phyloP scores from a whole-genome alignment of 176 grass and related monocot species.

The maize (Zea mays) region Zm-B73-REFERENCE-NAM-5.0 NC_050104.1:142703501-142704000 shows the following conservation, averaged over 20 bases:
- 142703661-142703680: slow-evolving; percentile 15
- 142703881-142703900: slow-evolving; percentile 42
- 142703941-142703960: slow-evolving; percentile 95
- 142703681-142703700: slow-evolving; percentile 5
- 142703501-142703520: slow-evolving; percentile 37
- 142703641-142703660: slow-evolving; percentile 15
- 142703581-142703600: slow-evolving; percentile 6
- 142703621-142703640: slow-evolving; percentile 14
- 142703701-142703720: slow-evolving; percentile 29
- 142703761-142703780: not conserved
- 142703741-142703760: slow-evolving; percentile 42
- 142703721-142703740: slow-evolving; percentile 15
- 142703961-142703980: slow-evolving; percentile 79
- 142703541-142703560: slow-evolving; percentile 45
- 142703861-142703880: slow-evolving; percentile 17
- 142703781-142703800: slow-evolving; percentile 16
- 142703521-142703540: slow-evolving; percentile 30
- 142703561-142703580: slow-evolving; percentile 24
- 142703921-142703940: slow-evolving; percentile 70
- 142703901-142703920: slow-evolving; percentile 59
- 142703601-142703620: slow-evolving; percentile 8
- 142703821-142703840: slow-evolving; percentile 12
- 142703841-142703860: slow-evolving; percentile 11
- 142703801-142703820: slow-evolving; percentile 30
- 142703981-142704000: slow-evolving; percentile 66